Evolutionary conservation across 2,329 filamentous ascomycete species (phyloP).

Genomic region (Ilyonectria mors-panacis): DNA sequence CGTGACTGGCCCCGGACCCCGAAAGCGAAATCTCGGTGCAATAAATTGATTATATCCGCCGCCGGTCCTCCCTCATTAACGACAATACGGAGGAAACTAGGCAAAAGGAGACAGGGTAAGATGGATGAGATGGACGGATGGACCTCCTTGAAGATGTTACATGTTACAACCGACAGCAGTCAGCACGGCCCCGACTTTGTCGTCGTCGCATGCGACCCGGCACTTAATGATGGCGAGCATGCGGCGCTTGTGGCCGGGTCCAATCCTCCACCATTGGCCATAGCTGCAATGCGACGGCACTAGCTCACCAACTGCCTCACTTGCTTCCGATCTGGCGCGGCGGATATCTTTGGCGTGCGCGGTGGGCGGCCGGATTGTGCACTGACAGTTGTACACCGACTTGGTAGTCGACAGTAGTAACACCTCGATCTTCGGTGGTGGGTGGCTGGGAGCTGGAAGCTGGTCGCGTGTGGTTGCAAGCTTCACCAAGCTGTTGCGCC

Average conservation of each 20-base stretch:
- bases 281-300: conserved; percentile 19
- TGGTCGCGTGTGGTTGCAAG: conserved; percentile 4
- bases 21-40: conserved; percentile 14
- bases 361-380: neutral
- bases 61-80: conserved; percentile 6
- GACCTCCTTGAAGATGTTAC: neutral
- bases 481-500: conserved; percentile 9
- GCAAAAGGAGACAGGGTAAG: neutral
- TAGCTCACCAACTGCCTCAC: conserved; percentile 20
- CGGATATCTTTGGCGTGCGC: conserved; percentile 16
- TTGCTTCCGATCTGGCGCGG: conserved; percentile 25
- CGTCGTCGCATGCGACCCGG: conserved; percentile 22
- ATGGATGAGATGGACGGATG: neutral
- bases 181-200: conserved; percentile 15
- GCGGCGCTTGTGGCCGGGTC: conserved; percentile 24
- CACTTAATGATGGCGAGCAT: conserved; percentile 17
- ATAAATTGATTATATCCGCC: conserved; percentile 14
- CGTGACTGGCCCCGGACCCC: conserved; percentile 20
- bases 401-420: neutral
- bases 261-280: conserved; percentile 13
- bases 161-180: conserved; percentile 22
- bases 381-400: conserved; percentile 27
- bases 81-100: conserved; percentile 1
- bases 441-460: conserved; percentile 13
- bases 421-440: conserved; percentile 1